Conservation (phyloP, 179 eudicot genomes). For the Nepenthes alata region DNA sequence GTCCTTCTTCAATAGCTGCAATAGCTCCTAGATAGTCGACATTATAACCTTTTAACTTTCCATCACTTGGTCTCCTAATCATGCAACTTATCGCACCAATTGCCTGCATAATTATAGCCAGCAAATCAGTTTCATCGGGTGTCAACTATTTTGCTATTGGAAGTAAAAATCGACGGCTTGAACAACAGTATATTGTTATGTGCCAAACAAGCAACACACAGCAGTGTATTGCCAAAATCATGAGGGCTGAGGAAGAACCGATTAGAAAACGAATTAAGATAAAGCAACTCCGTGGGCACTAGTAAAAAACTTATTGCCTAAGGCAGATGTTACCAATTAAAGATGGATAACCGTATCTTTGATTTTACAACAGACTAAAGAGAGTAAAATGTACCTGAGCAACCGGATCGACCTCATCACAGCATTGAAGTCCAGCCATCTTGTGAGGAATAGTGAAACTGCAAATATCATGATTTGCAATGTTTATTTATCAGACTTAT, state of each 20-base stretch:
- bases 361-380: too few species aligned
- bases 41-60: conserved; percentile 44
- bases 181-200: too few species aligned
- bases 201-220: too few species aligned
- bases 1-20: conserved; percentile 51
- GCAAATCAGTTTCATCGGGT: conserved; percentile 2
- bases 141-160: neutral
- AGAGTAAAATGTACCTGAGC: conserved; percentile 29
- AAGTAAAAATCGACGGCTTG: neutral
- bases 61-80: conserved; percentile 33
- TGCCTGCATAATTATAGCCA: conserved; percentile 20
- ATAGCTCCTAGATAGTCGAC: conserved; percentile 49
- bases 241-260: too few species aligned
- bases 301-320: too few species aligned
- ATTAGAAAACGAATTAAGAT: too few species aligned
- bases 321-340: too few species aligned
- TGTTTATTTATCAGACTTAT: neutral
- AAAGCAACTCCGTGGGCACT: too few species aligned
- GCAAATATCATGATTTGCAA: neutral
- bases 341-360: too few species aligned
- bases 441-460: conserved; percentile 57
- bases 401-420: conserved; percentile 52
- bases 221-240: too few species aligned
- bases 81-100: conserved; percentile 57
- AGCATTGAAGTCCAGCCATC: conserved; percentile 32